These are phyloP conservation scores for Hyaloscypha finlandica DNA, from an alignment of 495 filamentous ascomycete species.

Conservation along the genomic window DNA sequence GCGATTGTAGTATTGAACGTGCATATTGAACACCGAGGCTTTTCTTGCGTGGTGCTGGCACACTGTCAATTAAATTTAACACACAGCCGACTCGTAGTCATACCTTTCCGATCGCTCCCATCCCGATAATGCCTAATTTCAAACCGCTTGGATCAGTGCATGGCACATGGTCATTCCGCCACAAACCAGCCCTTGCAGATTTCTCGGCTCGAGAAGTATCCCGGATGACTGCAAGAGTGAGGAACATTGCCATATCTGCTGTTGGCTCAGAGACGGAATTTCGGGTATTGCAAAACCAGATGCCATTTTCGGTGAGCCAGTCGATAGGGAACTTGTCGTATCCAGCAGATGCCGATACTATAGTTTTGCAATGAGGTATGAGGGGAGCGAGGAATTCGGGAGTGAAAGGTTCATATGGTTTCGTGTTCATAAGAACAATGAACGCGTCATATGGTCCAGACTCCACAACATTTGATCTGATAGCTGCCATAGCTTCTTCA, in stretches of 20 bases:
- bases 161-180: slow-evolving; percentile 52
- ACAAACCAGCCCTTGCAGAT: slow-evolving; percentile 38
- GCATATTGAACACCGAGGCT: slow-evolving; percentile 55
- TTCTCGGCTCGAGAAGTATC: slow-evolving; percentile 36
- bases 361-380: slow-evolving; percentile 35
- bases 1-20: slow-evolving; percentile 44
- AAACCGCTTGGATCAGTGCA: slow-evolving; percentile 64
- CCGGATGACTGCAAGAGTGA: slow-evolving; percentile 70
- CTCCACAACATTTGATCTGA: slow-evolving; percentile 9
- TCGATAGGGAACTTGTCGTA: slow-evolving; percentile 45
- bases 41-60: slow-evolving; percentile 64
- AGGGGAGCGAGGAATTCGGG: slow-evolving; percentile 36
- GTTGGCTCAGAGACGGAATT: slow-evolving; percentile 47
- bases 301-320: slow-evolving; percentile 36
- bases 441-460: slow-evolving; percentile 40
- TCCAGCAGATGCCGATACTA: slow-evolving; percentile 40
- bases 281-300: slow-evolving; percentile 34
- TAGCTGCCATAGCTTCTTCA: slow-evolving; percentile 12
- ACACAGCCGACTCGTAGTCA: neutral
- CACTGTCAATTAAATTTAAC: neutral
- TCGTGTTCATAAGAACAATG: slow-evolving; percentile 43
- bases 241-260: slow-evolving; percentile 71
- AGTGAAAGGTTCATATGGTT: slow-evolving; percentile 45
- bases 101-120: slow-evolving; percentile 71
- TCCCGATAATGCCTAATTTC: slow-evolving; percentile 73